Conservation (phyloP, 2,329 filamentous ascomycete genomes). For the Aspergillus flavus region DNA sequence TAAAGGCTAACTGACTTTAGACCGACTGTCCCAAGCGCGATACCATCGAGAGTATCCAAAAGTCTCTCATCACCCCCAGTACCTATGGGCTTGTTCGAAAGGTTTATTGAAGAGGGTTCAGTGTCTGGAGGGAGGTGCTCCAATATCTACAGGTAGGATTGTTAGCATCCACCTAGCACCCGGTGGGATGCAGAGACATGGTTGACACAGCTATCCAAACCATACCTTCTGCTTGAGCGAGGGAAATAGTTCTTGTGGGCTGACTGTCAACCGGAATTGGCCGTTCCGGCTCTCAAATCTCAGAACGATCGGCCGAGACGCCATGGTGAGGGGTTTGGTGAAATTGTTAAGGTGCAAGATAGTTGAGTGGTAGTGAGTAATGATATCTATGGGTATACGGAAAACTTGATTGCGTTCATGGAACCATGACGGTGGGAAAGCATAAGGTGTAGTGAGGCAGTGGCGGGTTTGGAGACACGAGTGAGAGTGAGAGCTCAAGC, state of each 20-base stretch:
- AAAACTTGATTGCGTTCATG: neutral
- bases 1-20: constrained; percentile 50
- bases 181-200: neutral
- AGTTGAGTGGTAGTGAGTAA: neutral
- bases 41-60: constrained; percentile 54
- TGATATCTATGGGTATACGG: neutral
- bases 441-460: neutral
- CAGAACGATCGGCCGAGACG: constrained; percentile 68
- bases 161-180: constrained; percentile 12
- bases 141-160: constrained; percentile 46
- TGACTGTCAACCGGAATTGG: constrained; percentile 81
- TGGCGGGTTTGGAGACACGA: neutral
- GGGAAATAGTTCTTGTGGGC: constrained; percentile 72
- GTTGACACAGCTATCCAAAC: neutral
- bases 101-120: constrained; percentile 57
- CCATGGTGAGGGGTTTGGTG: constrained; percentile 32
- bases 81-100: constrained; percentile 64
- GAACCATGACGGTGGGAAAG: neutral
- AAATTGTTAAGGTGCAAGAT: neutral
- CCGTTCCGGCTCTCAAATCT: constrained; percentile 90
- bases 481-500: neutral
- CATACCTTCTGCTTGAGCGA: constrained; percentile 53
- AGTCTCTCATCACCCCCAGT: constrained; percentile 57
- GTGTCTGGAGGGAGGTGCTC: constrained; percentile 62
- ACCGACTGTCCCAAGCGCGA: constrained; percentile 60